Evolutionary conservation across 148 eudicot species (phyloP).

Genomic region (Dianthus caryophyllus): DNA sequence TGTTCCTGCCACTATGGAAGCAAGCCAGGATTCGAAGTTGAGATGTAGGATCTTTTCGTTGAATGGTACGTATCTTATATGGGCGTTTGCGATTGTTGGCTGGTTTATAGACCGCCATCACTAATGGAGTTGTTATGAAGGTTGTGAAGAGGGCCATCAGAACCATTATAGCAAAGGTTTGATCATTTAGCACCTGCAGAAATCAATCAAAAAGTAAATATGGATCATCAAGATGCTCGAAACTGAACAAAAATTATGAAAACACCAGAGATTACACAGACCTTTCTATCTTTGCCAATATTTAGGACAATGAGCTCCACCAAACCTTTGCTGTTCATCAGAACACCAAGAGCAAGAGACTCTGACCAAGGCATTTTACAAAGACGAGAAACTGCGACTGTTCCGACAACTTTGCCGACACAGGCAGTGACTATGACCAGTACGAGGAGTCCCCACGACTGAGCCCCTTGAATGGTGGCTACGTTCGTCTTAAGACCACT

Average conservation of each 20-base stretch:
- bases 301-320: constrained; percentile 80
- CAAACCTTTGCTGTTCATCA: constrained; percentile 78
- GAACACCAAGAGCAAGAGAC: constrained; percentile 56
- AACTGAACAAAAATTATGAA: background rate
- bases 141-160: constrained; percentile 78
- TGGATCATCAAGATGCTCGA: background rate
- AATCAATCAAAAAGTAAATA: background rate
- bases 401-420: constrained; percentile 64
- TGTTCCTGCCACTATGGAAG: constrained; percentile 51
- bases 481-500: constrained; percentile 76
- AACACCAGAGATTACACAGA: constrained; percentile 9
- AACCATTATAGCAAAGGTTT: constrained; percentile 78
- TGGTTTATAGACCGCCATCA: constrained; percentile 61
- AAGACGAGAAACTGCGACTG: constrained; percentile 40
- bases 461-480: constrained; percentile 63
- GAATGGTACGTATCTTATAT: constrained; percentile 53
- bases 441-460: constrained; percentile 76
- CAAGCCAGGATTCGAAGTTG: constrained; percentile 59
- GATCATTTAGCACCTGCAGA: constrained; percentile 64
- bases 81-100: constrained; percentile 30
- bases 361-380: constrained; percentile 53
- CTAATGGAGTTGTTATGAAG: constrained; percentile 67
- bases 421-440: constrained; percentile 70
- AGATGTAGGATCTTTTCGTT: constrained; percentile 40
- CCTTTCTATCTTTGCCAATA: constrained; percentile 78